Evolutionary conservation across 192 early-diverging fungal species (phyloP), one percentile per base, ranked within the genome.

Genomic region (Linnemannia zychae): DNA sequence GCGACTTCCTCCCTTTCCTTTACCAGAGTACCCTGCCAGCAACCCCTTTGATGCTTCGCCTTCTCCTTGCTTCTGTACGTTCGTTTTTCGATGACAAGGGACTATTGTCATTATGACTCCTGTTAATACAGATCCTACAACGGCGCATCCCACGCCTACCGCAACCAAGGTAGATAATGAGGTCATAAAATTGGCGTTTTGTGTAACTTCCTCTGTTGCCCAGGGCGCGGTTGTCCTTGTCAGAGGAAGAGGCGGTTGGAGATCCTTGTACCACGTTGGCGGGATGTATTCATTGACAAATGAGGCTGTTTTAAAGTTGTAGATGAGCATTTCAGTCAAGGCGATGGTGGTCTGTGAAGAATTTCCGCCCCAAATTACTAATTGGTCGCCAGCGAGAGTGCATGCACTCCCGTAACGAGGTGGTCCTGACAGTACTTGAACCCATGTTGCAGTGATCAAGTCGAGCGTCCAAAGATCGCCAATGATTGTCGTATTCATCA

Each of bases 391-490:
- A 33, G 34, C 63, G 28, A 66, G 28, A 12, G 63, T 66, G 24
- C 63, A 66, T 66, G 63, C 28, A n/a, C n/a, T n/a, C n/a, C n/a
- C n/a, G n/a, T n/a, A n/a, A n/a, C n/a, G n/a, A n/a, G n/a, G n/a
- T 12, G 66, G 40, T 38, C 82, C 82, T 38, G 76, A 4, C 13
- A 49, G 33, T 1, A 76, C 82, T 20, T 50, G 18, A 12, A 34
- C 38, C 82, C 82, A 84, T 3, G 52, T 60, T 47, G 18, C 31
- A 2, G 76, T 68, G 15, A 38, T 33, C 1, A 66, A 60, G 31
- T 83, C 75, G 13, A 83, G 71, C 12, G 77, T 74, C 53, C 38
- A 77, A n/a, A 83, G 4, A n/a, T 83, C 81, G 36, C 53, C 53
- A 33, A 37, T 0, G 13, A 53, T 74, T 0, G 22, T 22, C 7